These are phyloP conservation scores for Sclerotiophoma versabilis DNA, from an alignment of 2,329 filamentous ascomycete genomes.

Conservation along the genomic window DNA sequence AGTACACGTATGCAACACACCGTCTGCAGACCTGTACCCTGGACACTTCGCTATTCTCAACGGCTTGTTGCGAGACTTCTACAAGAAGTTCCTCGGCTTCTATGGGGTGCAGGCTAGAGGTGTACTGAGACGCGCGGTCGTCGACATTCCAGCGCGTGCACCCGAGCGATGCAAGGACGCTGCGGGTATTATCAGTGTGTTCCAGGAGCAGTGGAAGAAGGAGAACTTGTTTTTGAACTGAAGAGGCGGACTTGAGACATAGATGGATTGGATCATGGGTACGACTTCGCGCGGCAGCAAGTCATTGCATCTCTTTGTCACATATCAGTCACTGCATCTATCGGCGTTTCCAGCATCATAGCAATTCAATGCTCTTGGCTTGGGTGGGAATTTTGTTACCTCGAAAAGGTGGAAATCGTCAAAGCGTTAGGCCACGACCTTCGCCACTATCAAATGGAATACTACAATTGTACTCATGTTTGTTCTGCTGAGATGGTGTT, in stretches of 20 bases:
- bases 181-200: slow-evolving; percentile 39
- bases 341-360: slow-evolving; percentile 8
- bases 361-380: neutral
- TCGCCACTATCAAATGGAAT: neutral
- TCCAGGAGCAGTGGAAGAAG: slow-evolving; percentile 44
- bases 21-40: slow-evolving; percentile 58
- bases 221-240: slow-evolving; percentile 26
- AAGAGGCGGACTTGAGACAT: neutral
- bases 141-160: slow-evolving; percentile 70
- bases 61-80: slow-evolving; percentile 66
- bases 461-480: neutral
- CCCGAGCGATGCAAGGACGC: slow-evolving; percentile 34
- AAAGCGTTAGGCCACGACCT: neutral
- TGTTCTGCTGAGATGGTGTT: neutral
- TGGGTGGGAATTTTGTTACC: neutral
- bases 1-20: slow-evolving; percentile 78
- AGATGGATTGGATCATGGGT: neutral
- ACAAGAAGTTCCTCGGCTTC: slow-evolving; percentile 77
- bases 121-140: slow-evolving; percentile 71
- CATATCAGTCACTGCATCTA: slow-evolving; percentile 9
- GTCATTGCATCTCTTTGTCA: slow-evolving; percentile 6
- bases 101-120: slow-evolving; percentile 81
- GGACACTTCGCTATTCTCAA: slow-evolving; percentile 61
- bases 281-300: neutral
- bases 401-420: neutral